Conservation (phyloP, 2,329 filamentous ascomycete genomes). For the Fonsecaea multimorphosa region DNA sequence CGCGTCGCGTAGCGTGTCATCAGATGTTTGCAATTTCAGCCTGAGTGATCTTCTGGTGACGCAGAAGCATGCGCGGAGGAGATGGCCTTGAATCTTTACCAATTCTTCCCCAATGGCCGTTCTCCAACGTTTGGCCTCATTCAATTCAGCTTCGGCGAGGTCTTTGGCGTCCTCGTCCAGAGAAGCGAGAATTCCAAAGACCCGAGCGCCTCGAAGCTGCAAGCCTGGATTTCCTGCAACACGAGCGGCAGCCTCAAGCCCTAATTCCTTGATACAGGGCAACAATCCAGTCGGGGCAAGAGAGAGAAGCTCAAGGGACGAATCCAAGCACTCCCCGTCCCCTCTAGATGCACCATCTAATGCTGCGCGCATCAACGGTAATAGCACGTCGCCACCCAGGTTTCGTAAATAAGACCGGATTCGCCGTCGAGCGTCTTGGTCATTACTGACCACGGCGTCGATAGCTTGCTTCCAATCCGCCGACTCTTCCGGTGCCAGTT, state of each 20-base stretch:
- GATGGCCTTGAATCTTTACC: slow-evolving; percentile 65
- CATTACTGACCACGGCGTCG: slow-evolving; percentile 51
- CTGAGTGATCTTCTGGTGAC: slow-evolving; percentile 62
- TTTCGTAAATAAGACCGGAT: slow-evolving; percentile 24
- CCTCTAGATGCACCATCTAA: slow-evolving; percentile 52
- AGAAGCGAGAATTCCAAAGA: slow-evolving; percentile 77
- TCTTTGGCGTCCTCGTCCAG: slow-evolving; percentile 53
- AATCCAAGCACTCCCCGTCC: slow-evolving; percentile 53
- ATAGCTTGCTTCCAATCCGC: slow-evolving; percentile 85
- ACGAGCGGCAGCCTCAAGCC: slow-evolving; percentile 19
- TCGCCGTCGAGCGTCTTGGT: slow-evolving; percentile 29
- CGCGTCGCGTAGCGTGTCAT: slow-evolving; percentile 69
- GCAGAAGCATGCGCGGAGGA: slow-evolving; percentile 65
- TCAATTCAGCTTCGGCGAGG: slow-evolving; percentile 21
- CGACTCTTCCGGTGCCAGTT: slow-evolving; percentile 63
- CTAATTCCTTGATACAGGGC: slow-evolving; percentile 6
- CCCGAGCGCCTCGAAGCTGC: slow-evolving; percentile 69
- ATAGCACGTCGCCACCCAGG: slow-evolving; percentile 42
- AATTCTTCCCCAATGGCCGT: slow-evolving; percentile 65
- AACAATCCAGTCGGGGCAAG: slow-evolving; percentile 57
- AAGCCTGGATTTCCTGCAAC: slow-evolving; percentile 70
- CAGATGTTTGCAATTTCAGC: slow-evolving; percentile 67
- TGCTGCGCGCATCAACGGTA: slow-evolving; percentile 49
- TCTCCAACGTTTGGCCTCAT: slow-evolving; percentile 54
- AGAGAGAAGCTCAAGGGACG: slow-evolving; percentile 62